Evolutionary conservation across 2,329 filamentous ascomycete genomes (phyloP), one percentile per base, ranked within the genome.

Genomic region (Arthrobotrys sinensis): DNA sequence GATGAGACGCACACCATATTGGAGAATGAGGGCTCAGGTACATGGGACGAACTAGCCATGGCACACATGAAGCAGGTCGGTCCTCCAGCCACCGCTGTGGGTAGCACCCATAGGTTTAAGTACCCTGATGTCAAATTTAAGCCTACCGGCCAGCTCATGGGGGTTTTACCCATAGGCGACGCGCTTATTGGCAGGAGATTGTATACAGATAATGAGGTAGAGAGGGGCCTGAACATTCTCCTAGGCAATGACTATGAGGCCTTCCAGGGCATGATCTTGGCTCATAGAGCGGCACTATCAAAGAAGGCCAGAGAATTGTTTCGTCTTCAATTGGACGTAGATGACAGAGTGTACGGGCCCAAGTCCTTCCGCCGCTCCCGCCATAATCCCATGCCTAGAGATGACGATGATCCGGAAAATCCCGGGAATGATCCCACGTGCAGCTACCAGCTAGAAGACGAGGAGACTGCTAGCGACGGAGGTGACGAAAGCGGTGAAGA

Each of bases 211-310:
- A 32, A 53, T 12, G 21, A 53, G 16, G 46, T 50, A 19, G 19
- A 53, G 21, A 53, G 21, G 19, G 28, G 32, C n/a, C 21, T 53
- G 2, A 1, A 4, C 19, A 53, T 34, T 3, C 48, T 53, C 3
- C 48, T 53, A 11, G 48, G 14, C 2, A 53, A 53, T 53, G 48
- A 53, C 21, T 53, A 53, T 34, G 19, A 53, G 48, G 48, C 48
- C 19, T 53, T 53, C 21, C 19, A 32, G 19, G 48, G 19, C 12
- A 53, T 53, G 48, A 19, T 53, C n/a, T 19, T 53, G 48, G 3
- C 19, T 2, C 48, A 53, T 53, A 53, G 21, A 19, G 21, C 48
- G 2, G 48, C 28, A 4, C 28, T 53, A 2, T 34, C 48, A 11
- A 12, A 6, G 4, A 53, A 53, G n/a, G 48, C 48, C 28, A 53